Base-by-base conservation (phyloP, 2,329 filamentous ascomycete species). In the Celoporthe dispersa region DNA sequence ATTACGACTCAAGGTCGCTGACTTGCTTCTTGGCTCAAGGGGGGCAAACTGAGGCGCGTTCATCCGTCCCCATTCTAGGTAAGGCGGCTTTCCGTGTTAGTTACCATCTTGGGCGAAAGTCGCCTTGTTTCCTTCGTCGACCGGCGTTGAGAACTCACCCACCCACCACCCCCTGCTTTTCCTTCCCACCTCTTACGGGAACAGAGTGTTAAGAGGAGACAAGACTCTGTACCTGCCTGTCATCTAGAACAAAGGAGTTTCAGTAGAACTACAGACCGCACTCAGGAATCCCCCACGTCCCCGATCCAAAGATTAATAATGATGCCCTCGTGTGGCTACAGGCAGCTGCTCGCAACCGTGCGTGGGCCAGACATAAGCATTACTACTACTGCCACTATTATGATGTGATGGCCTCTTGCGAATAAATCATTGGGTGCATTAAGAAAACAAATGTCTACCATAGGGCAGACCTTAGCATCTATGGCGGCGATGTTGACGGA, bases 51-150 rank as follows among this genome's bases (percentile, higher is more conserved):
- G 57, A n/a, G 41, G 19, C 8, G 53, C 22, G 28, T 7, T 22
- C 33, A 35, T 35, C 41, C 57, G 41, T 64, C 44, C 69, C 68
- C 63, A 55, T 71, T 71, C 70, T 70, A 64, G 70, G 70, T 70
- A 67, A 71, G 63, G 67, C 68, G 64, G 51, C 64, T 55, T 41
- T 59, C 53, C 68, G 69, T 71, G 68, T 71, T 57, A 71, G 70
- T 71, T 71, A 68, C 70, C 70, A 22, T 68, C 39, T 71, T 71
- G 70, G 70, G 70, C 66, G 48, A 16, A 65, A 22, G n/a, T 44
- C 35, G 41, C 28, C 61, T 64, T 37, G 64, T 53, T 51, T 25
- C 25, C 70, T 57, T 61, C 12, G 28, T 60, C 25, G n/a, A n/a
- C 39, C 25, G n/a, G 11, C 35, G 33, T 35, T 25, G 60, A 28